A percentile compares a stretch with the other conserved stretches of the same genome.
Evolutionary conservation across 2,329 filamentous ascomycete species (phyloP).

Genomic region (Penicillium sp.): DNA sequence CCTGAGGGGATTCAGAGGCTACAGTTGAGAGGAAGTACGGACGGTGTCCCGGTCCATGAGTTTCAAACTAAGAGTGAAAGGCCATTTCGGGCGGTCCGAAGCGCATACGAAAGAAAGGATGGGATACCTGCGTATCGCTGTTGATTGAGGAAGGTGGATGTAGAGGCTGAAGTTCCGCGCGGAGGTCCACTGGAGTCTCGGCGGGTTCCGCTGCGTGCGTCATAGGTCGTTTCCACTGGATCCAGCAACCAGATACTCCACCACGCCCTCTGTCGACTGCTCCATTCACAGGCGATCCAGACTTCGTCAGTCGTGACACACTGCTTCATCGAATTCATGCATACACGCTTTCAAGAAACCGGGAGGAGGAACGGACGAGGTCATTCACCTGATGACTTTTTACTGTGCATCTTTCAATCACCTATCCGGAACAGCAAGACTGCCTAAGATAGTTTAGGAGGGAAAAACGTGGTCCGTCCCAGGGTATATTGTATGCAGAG

Average conservation of each 20-base stretch:
- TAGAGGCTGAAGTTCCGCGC: not conserved
- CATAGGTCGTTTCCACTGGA: not conserved
- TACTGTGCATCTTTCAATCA: too few species aligned
- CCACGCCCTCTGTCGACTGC: not conserved
- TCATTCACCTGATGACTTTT: too few species aligned
- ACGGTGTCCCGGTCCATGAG: constrained; percentile 1
- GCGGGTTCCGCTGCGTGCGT: constrained; percentile 1
- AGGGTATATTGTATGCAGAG: too few species aligned
- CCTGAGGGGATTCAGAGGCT: constrained; percentile 7
- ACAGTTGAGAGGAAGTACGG: not conserved
- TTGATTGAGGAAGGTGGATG: constrained; percentile 1
- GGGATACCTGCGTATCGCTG: not conserved
- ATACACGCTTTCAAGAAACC: too few species aligned
- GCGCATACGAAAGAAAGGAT: not conserved
- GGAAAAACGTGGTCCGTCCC: too few species aligned
- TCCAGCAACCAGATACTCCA: not conserved
- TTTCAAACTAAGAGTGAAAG: constrained; percentile 1
- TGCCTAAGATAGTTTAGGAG: too few species aligned
- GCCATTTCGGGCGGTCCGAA: not conserved
- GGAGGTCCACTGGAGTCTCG: not conserved
- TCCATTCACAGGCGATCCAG: not conserved
- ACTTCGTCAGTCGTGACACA: not conserved
- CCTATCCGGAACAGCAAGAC: too few species aligned
- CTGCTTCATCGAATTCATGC: not conserved
- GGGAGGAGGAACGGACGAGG: too few species aligned